phyloP scores from a whole-genome alignment of 129 eudicot genomes.

The Mikania micrantha region DNA sequence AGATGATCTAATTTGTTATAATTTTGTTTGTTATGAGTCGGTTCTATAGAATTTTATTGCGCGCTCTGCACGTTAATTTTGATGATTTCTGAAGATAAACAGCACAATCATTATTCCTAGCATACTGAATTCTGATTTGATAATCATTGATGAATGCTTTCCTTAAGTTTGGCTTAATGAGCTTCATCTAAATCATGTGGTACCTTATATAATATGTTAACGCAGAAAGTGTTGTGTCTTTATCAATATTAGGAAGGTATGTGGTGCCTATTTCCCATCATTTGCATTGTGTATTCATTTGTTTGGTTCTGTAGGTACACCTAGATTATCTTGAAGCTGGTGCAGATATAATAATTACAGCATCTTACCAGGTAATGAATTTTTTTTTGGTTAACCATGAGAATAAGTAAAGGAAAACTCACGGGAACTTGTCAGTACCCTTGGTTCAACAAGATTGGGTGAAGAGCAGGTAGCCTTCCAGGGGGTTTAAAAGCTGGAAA shows the following conservation, averaged over 20 bases:
- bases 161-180: background rate
- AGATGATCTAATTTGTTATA: background rate
- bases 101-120: background rate
- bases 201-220: background rate
- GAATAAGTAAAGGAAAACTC: no score
- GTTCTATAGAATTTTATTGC: background rate
- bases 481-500: no score
- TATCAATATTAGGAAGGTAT: background rate
- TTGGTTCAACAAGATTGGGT: no score
- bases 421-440: no score
- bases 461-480: no score
- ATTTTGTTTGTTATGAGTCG: background rate
- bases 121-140: background rate
- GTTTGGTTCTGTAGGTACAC: no score
- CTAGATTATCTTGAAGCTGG: no score
- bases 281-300: no score
- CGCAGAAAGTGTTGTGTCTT: background rate
- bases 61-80: background rate
- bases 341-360: no score
- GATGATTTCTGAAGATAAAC: background rate
- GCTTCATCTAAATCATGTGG: background rate
- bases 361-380: no score
- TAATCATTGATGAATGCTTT: background rate
- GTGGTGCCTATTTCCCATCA: no score
- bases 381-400: no score